Percentiles rank a stretch among this genome's conserved stretches.
Evolutionary conservation across 2,329 filamentous ascomycete species (phyloP).

Genomic region (Raffaelea arxii): DNA sequence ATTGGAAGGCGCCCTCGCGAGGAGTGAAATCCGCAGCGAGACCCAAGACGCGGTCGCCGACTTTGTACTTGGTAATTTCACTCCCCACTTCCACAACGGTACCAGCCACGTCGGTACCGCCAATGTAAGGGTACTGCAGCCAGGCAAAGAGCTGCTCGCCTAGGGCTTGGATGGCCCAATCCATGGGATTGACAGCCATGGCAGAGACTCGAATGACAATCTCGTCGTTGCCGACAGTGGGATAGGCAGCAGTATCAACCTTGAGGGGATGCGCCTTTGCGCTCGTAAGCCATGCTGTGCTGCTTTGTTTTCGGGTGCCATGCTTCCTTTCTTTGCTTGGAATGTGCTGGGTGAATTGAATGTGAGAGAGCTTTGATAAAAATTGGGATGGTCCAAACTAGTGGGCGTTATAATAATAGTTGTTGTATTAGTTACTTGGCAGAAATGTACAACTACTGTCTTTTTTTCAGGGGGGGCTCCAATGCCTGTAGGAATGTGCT

Average conservation of each 20-base stretch:
- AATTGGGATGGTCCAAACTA: not conserved
- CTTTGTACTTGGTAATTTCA: slow-evolving; percentile 16
- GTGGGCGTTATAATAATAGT: not conserved
- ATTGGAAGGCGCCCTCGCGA: not conserved
- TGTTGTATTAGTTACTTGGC: not conserved
- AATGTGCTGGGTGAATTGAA: not conserved
- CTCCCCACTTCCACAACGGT: slow-evolving; percentile 21
- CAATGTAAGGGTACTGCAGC: slow-evolving; percentile 21
- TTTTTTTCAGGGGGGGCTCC: not conserved
- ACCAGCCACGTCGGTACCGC: slow-evolving; percentile 24
- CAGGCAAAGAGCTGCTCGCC: slow-evolving; percentile 17
- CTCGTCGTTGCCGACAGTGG: not conserved
- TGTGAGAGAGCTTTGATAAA: not conserved
- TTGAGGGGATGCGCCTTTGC: not conserved
- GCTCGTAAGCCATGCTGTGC: not conserved
- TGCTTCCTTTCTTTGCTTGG: no score
- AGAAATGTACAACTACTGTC: not conserved
- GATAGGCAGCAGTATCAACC: not conserved
- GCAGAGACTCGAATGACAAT: slow-evolving; percentile 7
- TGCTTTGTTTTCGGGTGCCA: not conserved
- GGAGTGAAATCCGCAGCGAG: slow-evolving; percentile 13
- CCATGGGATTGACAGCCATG: slow-evolving; percentile 24
- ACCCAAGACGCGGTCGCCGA: slow-evolving; percentile 25
- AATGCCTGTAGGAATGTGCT: not conserved
- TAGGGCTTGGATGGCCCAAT: slow-evolving; percentile 18